A percentile compares a stretch with the other conserved stretches of the same genome.
Evolutionary conservation across 805 yeast genomes (phyloP).

Genomic region (Nakazawaea pomicola): DNA sequence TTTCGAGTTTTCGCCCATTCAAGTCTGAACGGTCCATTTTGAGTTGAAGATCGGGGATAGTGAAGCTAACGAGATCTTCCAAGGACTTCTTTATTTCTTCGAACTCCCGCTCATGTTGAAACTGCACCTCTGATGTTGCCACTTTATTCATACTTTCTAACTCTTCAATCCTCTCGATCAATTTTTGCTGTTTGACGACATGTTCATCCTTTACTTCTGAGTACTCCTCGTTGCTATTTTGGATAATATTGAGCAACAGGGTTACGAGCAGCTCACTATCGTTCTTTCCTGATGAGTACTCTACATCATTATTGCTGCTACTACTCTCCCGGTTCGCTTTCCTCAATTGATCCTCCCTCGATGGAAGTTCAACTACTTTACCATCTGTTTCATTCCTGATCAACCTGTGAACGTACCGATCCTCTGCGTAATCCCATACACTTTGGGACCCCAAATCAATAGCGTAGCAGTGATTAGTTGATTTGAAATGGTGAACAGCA

Average conservation of each 20-base stretch:
- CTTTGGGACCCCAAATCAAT: slow-evolving; percentile 83
- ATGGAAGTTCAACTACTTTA: slow-evolving; percentile 73
- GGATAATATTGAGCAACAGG: slow-evolving; percentile 16
- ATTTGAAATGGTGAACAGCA: slow-evolving; percentile 75
- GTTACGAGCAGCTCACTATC: slow-evolving; percentile 11
- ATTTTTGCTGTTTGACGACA: slow-evolving; percentile 35
- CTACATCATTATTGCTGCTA: slow-evolving; percentile 15
- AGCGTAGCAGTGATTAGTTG: slow-evolving; percentile 81
- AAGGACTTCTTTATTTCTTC: slow-evolving; percentile 21
- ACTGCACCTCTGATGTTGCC: slow-evolving; percentile 19
- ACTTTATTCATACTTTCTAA: slow-evolving; percentile 18
- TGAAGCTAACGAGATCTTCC: slow-evolving; percentile 10
- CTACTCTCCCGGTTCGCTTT: slow-evolving; percentile 12
- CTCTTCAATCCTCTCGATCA: slow-evolving; percentile 6
- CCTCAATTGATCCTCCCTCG: slow-evolving; percentile 21
- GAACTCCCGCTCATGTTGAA: slow-evolving; percentile 27
- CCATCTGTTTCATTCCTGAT: slow-evolving; percentile 87
- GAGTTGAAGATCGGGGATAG: not conserved
- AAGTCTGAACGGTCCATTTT: slow-evolving; percentile 7
- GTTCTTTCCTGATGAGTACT: slow-evolving; percentile 14
- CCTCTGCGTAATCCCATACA: slow-evolving; percentile 94
- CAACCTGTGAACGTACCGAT: slow-evolving; percentile 81
- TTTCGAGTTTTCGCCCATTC: not conserved
- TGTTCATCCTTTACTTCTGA: slow-evolving; percentile 30
- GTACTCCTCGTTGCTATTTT: slow-evolving; percentile 8